Evolutionary conservation across 345 rosid species (phyloP), one percentile per base, ranked within the genome.

Genomic region (Corchorus capsularis): DNA sequence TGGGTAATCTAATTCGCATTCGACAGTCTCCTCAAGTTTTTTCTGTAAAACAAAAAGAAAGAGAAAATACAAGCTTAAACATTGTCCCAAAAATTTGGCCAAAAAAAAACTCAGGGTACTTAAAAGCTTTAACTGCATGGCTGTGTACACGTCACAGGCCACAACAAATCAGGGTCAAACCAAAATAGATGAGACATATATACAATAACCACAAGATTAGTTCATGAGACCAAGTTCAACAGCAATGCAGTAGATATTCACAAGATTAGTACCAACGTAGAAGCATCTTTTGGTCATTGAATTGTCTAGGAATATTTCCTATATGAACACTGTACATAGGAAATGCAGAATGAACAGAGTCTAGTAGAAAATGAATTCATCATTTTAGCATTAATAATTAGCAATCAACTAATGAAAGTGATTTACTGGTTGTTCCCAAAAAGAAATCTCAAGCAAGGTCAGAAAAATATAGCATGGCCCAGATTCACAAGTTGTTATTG

Each of bases 1-100:
- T 17, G 94, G 92, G 84, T 86, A 93, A 19, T 80, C 71, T 54
- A 90, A 79, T 81, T 85, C 85, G 27, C 90, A 86, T 66, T 92
- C 94, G 63, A 83, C 27, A 11, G 89, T 83, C 83, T 85, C 94
- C 78, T 91, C 94, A 6, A 34, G 72, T 77, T 86, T 86, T 86
- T 89, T 91, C 96, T 93, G 97, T 73, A 64, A 87, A 72, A 65
- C 62, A 61, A 43, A 76, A 81, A 54, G 59, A 65, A 56, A 63
- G 17, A 3, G 55, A 14, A 59, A 53, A 11, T 4, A 27, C 60
- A 63, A 79, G 63, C 10, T 74, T 34, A 74, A n/a, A 46, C 8
- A 10, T 63, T 34, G 69, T 19, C 49, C 62, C 27, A 27, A 27
- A 27, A 27, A 27, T 27, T 27, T 1, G 27, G 27, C 27, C 27